Conservation (phyloP, 768 basidiomycete genomes). For the Leccinum subgranulosum region DNA sequence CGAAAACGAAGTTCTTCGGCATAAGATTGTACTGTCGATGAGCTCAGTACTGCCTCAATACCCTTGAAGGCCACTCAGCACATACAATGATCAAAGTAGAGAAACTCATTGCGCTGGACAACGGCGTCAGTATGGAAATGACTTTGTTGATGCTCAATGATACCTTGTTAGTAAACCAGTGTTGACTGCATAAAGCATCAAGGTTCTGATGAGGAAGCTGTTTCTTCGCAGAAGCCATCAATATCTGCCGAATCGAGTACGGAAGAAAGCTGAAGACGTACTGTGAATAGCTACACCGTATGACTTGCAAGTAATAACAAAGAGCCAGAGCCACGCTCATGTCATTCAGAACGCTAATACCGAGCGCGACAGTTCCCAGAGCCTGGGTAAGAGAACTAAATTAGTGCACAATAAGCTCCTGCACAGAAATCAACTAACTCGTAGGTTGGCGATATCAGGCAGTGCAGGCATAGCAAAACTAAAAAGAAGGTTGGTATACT, state of each 20-base stretch:
- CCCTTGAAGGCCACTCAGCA: neutral
- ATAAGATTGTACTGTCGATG: slow-evolving; percentile 50
- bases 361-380: slow-evolving; percentile 48
- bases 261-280: slow-evolving; percentile 19
- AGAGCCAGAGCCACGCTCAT: slow-evolving; percentile 49
- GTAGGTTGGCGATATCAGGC: slow-evolving; percentile 40
- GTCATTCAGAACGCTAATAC: slow-evolving; percentile 49
- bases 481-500: neutral
- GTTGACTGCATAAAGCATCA: slow-evolving; percentile 58
- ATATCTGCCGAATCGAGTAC: neutral
- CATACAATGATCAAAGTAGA: slow-evolving; percentile 56
- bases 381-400: slow-evolving; percentile 28
- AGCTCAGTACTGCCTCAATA: neutral
- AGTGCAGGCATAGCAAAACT: slow-evolving; percentile 44
- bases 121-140: neutral
- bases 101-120: slow-evolving; percentile 31
- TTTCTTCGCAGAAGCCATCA: slow-evolving; percentile 35
- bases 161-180: slow-evolving; percentile 65
- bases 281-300: slow-evolving; percentile 50
- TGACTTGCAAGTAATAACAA: slow-evolving; percentile 50
- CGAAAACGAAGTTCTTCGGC: slow-evolving; percentile 55
- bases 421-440: slow-evolving; percentile 32
- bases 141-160: neutral
- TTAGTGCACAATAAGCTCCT: neutral
- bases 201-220: slow-evolving; percentile 50